Base-by-base conservation (phyloP, 495 filamentous ascomycete species). In the Pyronema domesticum region DNA sequence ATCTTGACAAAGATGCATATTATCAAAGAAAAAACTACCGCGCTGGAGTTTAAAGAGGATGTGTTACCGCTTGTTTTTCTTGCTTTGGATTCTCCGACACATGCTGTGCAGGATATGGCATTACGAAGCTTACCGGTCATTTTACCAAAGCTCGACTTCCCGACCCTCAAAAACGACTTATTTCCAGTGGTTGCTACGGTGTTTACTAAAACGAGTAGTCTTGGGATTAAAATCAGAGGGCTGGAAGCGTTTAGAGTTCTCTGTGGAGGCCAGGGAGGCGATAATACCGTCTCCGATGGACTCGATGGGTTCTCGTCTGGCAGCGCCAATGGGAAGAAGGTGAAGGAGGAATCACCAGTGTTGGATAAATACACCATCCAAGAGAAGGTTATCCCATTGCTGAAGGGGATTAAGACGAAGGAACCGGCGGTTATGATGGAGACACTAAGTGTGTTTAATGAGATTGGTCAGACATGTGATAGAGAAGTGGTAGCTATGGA, bases 351-450 rank as follows among this genome's bases (percentile, higher is more conserved):
- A 30, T 78, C 76, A 3, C 84, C 86, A 1, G 87, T 87, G 14
- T 72, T 98, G 35, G 91, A 98, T 68, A 96, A 96, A 65, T 95
- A 87, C 60, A 95, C 91, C 1, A 84, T 96, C 60, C 93, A 98
- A 64, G 91, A 96, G 65, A 95, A 94, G 68, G 80, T 98, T 13
- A 76, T 96, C 3, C 91, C 91, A 0, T 72, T 95, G 4, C 74
- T 98, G 52, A 87, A 85, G 62, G 86, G 72, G 0, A 96, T 98
- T 67, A 96, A 96, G 66, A 98, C 91, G 0, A 95, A 93, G 62
- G 91, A 98, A 62, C 91, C 91, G 0, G 89, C 86, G 1, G 91
- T 98, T 3, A 94, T 95, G 83, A 89, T 95, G 78, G 88, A 91
- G 0, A 85, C 87, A 0, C 73, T 95, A 15, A 77, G 79, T 23